Evolutionary conservation across 768 basidiomycete species (phyloP), one percentile per base, ranked within the genome.

Genomic region (Fomitopsis serialis): DNA sequence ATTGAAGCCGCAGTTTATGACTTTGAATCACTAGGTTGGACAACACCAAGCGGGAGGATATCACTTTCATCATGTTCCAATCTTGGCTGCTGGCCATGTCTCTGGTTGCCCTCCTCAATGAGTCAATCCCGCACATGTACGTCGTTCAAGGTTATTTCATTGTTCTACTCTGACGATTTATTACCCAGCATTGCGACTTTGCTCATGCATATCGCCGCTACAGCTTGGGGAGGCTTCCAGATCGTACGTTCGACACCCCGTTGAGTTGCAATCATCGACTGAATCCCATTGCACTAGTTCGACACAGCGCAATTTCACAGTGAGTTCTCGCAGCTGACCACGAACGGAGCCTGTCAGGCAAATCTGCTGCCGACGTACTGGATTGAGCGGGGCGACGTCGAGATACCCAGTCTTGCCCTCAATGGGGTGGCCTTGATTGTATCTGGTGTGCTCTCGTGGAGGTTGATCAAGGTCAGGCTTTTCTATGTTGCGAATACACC

Each of bases 1-100:
- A n/a, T 25, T 36, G 54, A 50, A 13, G 51, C n/a, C n/a, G n/a
- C n/a, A n/a, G 25, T 22, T 24, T 9, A 46, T 42, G 36, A 45
- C 50, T 23, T 21, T 53, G 29, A 12, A 23, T 36, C 10, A 23
- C 15, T 56, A 90, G 87, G 22, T 75, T 92, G 49, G 72, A 73
- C 49, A 79, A 88, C 63, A 89, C 87, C 25, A 79, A 87, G 65
- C 82, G 89, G 24, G 87, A 90, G 62, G 89, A 92, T 65, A 69
- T 88, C 54, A 78, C 84, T 11, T 90, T 90, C 67, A 82, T 91
- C 37, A 75, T 77, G 6, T 92, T 90, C 71, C 87, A 91, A 59
- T 70, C 88, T 51, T 92, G 89, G 89, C 81, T 89, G 6, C 71
- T 89, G 15, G 86, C 84, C 27, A 85, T 89, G 83, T 88, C 87